phyloP scores from a whole-genome alignment of 179 eudicot genomes.

The Silene noctiflora region DNA sequence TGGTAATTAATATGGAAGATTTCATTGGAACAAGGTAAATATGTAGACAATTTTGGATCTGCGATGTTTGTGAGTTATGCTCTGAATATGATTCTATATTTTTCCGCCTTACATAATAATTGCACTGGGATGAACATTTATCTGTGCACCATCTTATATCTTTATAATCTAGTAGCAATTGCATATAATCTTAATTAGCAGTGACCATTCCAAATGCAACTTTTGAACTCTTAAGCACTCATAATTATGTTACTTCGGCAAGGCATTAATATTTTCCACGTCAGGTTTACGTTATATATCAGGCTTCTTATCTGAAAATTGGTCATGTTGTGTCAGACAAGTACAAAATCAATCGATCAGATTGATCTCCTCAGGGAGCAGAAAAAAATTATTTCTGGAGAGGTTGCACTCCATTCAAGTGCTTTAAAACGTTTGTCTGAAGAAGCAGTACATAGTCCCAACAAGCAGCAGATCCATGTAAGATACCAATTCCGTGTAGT shows the following conservation, averaged over 20 bases:
- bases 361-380: constrained; percentile 95
- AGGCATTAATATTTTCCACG: not conserved
- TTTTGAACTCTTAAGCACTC: not conserved
- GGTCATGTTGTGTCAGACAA: constrained; percentile 46
- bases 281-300: not conserved
- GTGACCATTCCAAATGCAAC: not conserved
- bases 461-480: constrained; percentile 69
- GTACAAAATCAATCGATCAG: constrained; percentile 72
- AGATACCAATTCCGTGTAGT: constrained; percentile 18
- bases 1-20: not conserved
- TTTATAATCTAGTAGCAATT: not conserved
- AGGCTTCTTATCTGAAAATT: constrained; percentile 12
- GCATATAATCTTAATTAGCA: not conserved
- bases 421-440: constrained; percentile 80
- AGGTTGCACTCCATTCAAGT: constrained; percentile 91
- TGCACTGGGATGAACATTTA: not conserved
- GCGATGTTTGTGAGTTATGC: not conserved
- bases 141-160: not conserved
- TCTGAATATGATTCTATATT: not conserved
- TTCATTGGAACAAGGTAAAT: not conserved
- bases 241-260: constrained; percentile 8
- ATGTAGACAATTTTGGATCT: not conserved
- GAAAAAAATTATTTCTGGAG: constrained; percentile 85
- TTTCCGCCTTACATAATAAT: not conserved
- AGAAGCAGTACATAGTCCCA: constrained; percentile 65